Evolutionary conservation across 495 filamentous ascomycete species (phyloP).

Genomic region (Trichoderma gamsii): DNA sequence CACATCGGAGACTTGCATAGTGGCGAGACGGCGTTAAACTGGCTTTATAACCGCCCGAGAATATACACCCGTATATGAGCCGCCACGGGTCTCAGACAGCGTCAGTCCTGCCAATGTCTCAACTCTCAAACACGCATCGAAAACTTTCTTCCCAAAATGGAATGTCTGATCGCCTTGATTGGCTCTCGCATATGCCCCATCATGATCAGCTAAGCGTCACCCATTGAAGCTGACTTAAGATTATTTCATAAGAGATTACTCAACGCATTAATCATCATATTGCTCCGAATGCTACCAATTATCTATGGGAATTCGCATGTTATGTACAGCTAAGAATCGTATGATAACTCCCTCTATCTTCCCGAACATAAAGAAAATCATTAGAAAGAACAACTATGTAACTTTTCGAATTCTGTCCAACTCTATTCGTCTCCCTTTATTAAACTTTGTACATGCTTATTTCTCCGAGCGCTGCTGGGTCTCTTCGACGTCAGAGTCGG

Average conservation of each 20-base stretch:
- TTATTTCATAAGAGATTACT: background rate
- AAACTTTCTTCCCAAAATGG: background rate
- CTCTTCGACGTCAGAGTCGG: conserved; percentile 26
- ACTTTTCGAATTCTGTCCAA: background rate
- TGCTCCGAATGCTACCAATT: background rate
- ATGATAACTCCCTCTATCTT: background rate
- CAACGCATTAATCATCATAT: background rate
- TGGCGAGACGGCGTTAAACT: no score
- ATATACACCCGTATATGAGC: no score
- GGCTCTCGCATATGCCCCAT: background rate
- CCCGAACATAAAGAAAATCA: background rate
- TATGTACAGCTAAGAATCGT: background rate
- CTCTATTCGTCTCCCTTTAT: background rate
- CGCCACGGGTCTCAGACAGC: no score
- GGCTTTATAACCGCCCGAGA: no score
- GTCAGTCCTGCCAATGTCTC: no score
- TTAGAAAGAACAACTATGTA: background rate
- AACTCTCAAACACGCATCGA: no score
- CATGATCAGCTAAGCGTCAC: background rate
- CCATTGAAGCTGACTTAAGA: no score
- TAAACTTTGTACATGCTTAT: background rate
- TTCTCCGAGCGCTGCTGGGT: background rate
- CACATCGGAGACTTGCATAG: no score
- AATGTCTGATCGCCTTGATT: background rate
- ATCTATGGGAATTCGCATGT: background rate